Conservation (phyloP, 371 early-diverging fungal genomes). For the Mortierella polycephala region DNA sequence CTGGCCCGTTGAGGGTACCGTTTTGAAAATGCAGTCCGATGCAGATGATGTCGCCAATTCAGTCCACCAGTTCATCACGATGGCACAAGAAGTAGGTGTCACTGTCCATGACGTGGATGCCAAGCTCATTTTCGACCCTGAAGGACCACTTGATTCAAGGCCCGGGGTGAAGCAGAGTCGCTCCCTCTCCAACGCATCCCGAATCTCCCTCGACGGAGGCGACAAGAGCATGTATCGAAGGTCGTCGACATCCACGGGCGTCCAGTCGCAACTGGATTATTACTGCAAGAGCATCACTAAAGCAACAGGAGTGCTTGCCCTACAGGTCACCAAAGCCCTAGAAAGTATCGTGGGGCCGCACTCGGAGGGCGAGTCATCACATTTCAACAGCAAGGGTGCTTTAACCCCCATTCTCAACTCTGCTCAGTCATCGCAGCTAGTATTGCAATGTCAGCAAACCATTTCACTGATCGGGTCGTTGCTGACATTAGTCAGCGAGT, state of each 20-base stretch:
- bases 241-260: slow-evolving; percentile 7
- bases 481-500: slow-evolving; percentile 35
- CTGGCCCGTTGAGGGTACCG: slow-evolving; percentile 85
- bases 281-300: slow-evolving; percentile 38
- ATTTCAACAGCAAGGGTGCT: neutral
- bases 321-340: slow-evolving; percentile 24
- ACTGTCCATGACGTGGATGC: slow-evolving; percentile 65
- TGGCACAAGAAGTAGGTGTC: slow-evolving; percentile 76
- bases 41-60: slow-evolving; percentile 74
- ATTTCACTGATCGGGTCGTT: slow-evolving; percentile 36
- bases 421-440: slow-evolving; percentile 42
- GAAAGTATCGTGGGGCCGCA: slow-evolving; percentile 27
- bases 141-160: slow-evolving; percentile 8
- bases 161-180: slow-evolving; percentile 17
- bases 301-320: slow-evolving; percentile 7
- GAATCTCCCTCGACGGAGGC: slow-evolving; percentile 5
- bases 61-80: slow-evolving; percentile 77
- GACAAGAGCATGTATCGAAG: slow-evolving; percentile 10
- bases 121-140: slow-evolving; percentile 39
- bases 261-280: slow-evolving; percentile 33
- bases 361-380: neutral
- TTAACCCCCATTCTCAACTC: slow-evolving; percentile 28
- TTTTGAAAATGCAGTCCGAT: slow-evolving; percentile 67
- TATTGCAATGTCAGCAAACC: slow-evolving; percentile 30
- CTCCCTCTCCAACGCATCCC: slow-evolving; percentile 4